These are phyloP conservation scores for Primulina tabacum DNA, from an alignment of 257 asterid genomes.

Conservation along the genomic window DNA sequence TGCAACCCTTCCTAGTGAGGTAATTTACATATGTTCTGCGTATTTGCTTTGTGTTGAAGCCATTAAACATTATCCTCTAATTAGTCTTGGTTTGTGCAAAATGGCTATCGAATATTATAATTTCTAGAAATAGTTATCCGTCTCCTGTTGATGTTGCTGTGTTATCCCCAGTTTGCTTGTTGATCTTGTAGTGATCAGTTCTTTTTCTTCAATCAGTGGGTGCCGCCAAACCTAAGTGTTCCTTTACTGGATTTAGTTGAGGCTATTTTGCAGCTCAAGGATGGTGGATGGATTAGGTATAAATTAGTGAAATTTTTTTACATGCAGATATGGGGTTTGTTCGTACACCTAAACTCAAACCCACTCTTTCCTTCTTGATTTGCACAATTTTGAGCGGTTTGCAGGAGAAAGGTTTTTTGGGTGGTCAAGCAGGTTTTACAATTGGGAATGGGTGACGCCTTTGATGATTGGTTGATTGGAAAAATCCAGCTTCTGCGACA, in stretches of 20 bases:
- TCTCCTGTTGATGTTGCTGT: constrained; percentile 16
- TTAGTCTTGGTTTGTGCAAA: not conserved
- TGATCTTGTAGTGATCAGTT: constrained; percentile 19
- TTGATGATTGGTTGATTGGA: constrained; percentile 96
- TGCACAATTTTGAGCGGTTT: constrained; percentile 27
- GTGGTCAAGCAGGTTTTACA: constrained; percentile 94
- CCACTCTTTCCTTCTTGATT: constrained; percentile 11
- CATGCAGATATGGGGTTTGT: constrained; percentile 21
- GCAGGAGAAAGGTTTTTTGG: constrained; percentile 96
- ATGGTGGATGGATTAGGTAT: constrained; percentile 99
- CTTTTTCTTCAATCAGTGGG: constrained; percentile 63
- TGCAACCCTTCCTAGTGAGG: constrained; percentile 84
- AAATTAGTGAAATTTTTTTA: constrained; percentile 14
- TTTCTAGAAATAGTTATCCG: constrained; percentile 8
- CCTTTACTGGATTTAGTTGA: constrained; percentile 89
- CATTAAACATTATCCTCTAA: not conserved
- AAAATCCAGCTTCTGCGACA: constrained; percentile 79
- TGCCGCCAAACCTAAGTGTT: constrained; percentile 80
- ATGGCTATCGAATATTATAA: constrained; percentile 3
- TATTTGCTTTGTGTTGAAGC: not conserved
- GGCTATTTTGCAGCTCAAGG: constrained; percentile 85
- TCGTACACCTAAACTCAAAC: constrained; percentile 23
- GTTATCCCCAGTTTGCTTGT: constrained; percentile 14
- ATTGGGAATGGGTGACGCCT: constrained; percentile 99
- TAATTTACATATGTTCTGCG: constrained; percentile 23